Base-by-base conservation (phyloP, 192 early-diverging fungal genomes). In the Podila epicladia region DNA sequence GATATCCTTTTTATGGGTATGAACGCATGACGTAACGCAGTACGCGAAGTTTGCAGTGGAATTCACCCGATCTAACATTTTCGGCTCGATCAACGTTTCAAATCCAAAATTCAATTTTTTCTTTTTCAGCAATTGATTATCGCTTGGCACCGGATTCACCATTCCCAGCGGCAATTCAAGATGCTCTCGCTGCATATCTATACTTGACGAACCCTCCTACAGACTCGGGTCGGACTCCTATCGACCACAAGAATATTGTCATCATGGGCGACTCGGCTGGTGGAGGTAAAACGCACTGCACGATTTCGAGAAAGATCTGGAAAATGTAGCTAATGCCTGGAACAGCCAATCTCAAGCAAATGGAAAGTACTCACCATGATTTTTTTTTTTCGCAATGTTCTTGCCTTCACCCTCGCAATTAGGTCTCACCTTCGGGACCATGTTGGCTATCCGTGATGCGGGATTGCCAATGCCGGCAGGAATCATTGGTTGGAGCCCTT, bases 131-230 rank as follows among this genome's bases (percentile, higher is more conserved):
- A 13, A 73, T 94, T 51, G 90, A 92, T 65, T 98, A 98, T 76
- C 82, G 97, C 8, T 72, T 97, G 32, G 91, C 97, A 0, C 97
- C 97, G 0, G 89, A 93, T 63, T 79, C 89, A 17, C 89, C 91
- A 22, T 98, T 95, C 73, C 97, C 97, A 2, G 82, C 90, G 58
- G 94, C 94, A 24, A 73, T 98, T 4, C 88, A 94, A 58, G 97
- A 98, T 80, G 90, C 92, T 57, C 71, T 97, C 24, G 87, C 92
- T 26, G 90, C 93, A 0, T 97, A 95, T 75, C 68, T 89, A 19
- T 91, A 87, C 61, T 82, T 97, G 24, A 74, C 93, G 15, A 72
- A 87, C 26, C 87, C 86, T 41, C 87, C 87, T 17, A 57, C 69
- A 24, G 77, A 83, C 58, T 64, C 84, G 7, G 87, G 86, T 2